Base-by-base conservation (phyloP, 768 basidiomycete species). In the Calocybe gangraenosa region DNA sequence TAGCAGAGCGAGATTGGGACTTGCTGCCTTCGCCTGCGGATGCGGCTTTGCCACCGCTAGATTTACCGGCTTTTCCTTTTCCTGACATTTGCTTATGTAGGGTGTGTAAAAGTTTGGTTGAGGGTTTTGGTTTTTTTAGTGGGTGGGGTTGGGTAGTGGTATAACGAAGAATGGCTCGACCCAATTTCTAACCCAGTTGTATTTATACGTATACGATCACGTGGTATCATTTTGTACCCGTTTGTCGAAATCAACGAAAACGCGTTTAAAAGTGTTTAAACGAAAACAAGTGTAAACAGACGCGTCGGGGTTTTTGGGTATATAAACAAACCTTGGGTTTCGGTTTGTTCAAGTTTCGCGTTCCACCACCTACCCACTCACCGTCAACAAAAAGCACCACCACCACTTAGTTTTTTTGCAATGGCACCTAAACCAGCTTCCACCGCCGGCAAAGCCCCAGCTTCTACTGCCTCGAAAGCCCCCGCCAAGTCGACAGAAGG, bases 391-490 rank as follows among this genome's bases (percentile, higher is more conserved):
- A 28, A 5, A 28, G 6, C 25, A 28, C 5, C 25, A 28, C 25
- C 11, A 5, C 6, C 25, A 28, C 11, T 28, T 11, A 28, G 11
- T 11, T 25, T 40, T 42, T 34, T 52, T 36, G 58, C 65, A 72
- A 91, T 91, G 88, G 84, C 78, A 25, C 84, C 84, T 56, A 87
- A 84, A 76, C 82, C 83, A 60, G 78, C 84, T 48, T 89, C 87
- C 47, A 87, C 85, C 58, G 85, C 87, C 59, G 83, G 82, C 62
- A 92, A 82, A 66, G 83, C 82, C 48, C 82, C 82, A 25, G 81
- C 83, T 42, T 83, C 78, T 20, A 76, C 78, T 38, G 74, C 75
- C 39, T 78, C 84, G 50, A 88, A 88, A 69, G 83, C 84, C 2
- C 84, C 86, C 17, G 82, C 84, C 10, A 83, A 82, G 62, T 61